These are phyloP conservation scores for Blastobotrys proliferans DNA, from an alignment of 1,139 yeast species.

Conservation along the genomic window DNA sequence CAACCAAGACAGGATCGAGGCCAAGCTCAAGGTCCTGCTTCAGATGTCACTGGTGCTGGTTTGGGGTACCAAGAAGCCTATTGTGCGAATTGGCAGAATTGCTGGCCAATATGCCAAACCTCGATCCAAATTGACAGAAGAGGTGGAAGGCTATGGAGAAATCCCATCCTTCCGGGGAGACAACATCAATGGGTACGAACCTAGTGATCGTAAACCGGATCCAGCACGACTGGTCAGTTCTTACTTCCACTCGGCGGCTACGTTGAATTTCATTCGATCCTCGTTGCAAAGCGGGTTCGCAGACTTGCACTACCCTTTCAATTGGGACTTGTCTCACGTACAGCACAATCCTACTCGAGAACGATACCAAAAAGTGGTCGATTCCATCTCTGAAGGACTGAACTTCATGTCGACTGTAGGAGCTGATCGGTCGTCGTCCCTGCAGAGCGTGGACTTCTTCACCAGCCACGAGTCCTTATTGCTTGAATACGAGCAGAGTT, in stretches of 20 bases:
- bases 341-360: slow-evolving; percentile 34
- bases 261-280: slow-evolving; percentile 39
- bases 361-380: slow-evolving; percentile 38
- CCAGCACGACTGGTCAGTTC: slow-evolving; percentile 41
- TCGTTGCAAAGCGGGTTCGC: slow-evolving; percentile 40
- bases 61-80: slow-evolving; percentile 41
- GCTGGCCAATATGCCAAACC: slow-evolving; percentile 48
- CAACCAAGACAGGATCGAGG: slow-evolving; percentile 39
- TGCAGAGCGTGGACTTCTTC: slow-evolving; percentile 38
- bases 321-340: slow-evolving; percentile 44
- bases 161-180: slow-evolving; percentile 43
- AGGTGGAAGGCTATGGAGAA: slow-evolving; percentile 38
- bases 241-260: slow-evolving; percentile 45
- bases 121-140: slow-evolving; percentile 41
- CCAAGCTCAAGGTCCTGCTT: slow-evolving; percentile 40
- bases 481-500: slow-evolving; percentile 41
- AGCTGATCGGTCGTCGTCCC: slow-evolving; percentile 32
- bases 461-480: slow-evolving; percentile 43
- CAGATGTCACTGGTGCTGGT: slow-evolving; percentile 43
- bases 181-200: slow-evolving; percentile 42
- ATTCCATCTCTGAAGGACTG: slow-evolving; percentile 37
- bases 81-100: slow-evolving; percentile 41
- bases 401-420: slow-evolving; percentile 40
- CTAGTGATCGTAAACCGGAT: slow-evolving; percentile 38
- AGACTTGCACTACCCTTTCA: slow-evolving; percentile 39